Conservation (phyloP, 805 yeast species). For the Candida nonsorbophila region DNA sequence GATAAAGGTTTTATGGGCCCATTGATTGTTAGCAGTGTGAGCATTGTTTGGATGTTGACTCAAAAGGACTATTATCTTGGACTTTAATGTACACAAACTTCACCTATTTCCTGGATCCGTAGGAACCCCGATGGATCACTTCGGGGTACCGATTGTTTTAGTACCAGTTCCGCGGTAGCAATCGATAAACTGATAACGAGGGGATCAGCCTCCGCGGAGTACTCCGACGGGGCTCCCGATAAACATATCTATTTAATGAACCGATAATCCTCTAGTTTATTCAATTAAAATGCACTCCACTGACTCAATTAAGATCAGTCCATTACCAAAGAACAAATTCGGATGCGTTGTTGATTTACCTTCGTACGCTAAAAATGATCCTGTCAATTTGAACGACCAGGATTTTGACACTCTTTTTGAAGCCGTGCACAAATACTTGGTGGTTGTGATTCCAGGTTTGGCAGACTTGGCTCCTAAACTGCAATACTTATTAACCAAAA, state of each 20-base stretch:
- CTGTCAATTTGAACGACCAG: constrained; percentile 56
- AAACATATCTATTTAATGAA: neutral
- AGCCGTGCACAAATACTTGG: constrained; percentile 66
- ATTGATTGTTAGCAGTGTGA: constrained; percentile 64
- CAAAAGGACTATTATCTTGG: constrained; percentile 60
- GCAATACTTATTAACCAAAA: constrained; percentile 69
- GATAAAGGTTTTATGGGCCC: constrained; percentile 93
- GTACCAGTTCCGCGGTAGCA: too few relatives aligned
- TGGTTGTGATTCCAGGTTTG: constrained; percentile 70
- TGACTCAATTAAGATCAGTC: constrained; percentile 28
- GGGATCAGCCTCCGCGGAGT: neutral
- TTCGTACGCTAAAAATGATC: constrained; percentile 60
- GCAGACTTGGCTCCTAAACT: constrained; percentile 64
- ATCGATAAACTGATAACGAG: too few relatives aligned
- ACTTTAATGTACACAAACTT: too few relatives aligned
- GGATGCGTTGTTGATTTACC: constrained; percentile 73
- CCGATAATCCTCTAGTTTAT: constrained; percentile 1
- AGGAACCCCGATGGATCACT: neutral
- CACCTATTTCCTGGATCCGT: neutral
- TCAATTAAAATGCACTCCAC: constrained; percentile 12
- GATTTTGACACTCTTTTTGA: constrained; percentile 60
- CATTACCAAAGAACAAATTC: constrained; percentile 48
- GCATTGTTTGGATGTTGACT: constrained; percentile 71
- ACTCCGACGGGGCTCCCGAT: constrained; percentile 1
- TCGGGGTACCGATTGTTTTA: neutral